Evolutionary conservation across 305 asterid species (phyloP), one percentile per base, ranked within the genome.

Genomic region (Solanum chacoense): DNA sequence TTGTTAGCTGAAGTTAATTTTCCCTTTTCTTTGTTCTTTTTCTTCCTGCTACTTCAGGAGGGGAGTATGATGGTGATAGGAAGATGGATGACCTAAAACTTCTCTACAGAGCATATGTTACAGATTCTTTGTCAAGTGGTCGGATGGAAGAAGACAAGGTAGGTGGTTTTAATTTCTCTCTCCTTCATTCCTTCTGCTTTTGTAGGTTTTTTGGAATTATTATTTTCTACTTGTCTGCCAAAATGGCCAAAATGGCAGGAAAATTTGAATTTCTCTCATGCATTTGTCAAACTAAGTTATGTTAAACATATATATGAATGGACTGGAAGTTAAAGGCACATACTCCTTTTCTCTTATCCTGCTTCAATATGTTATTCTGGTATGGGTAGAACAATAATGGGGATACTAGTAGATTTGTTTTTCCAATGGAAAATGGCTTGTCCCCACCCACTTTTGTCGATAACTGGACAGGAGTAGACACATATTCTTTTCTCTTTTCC

Each of bases 71-170:
- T 63, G 93, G 92, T 84, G 98, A 98, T 89, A 91, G 96, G 89
- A 95, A 92, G 93, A 93, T 94, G 85, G 96, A 93, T 88, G 99
- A 96, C 89, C 92, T 98, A 91, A 98, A 96, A 93, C 95, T 92
- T 91, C 96, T 98, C 29, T 98, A 94, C 90, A 94, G 93, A 91
- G 93, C 96, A 32, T 98, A 94, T 91, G 89, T 94, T 87, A 87
- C 94, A 20, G 94, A 98, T 92, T 95, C 98, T 90, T 89, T 98
- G 89, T 92, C 98, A 88, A 93, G 94, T 88, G 98, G 98, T 74
- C 95, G 93, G 89, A 93, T 98, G 93, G 98, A 95, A 92, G 98
- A 96, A 75, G 91, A 90, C 77, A 98, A 98, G 99, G 99, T 98
- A 90, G 40, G 76, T 35, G 14, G 42, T 11, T 55, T 63, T 32